A percentile compares a stretch with the other conserved stretches of the same genome.
Evolutionary conservation across 257 asterid species (phyloP).

Genomic region (Mentha longifolia): DNA sequence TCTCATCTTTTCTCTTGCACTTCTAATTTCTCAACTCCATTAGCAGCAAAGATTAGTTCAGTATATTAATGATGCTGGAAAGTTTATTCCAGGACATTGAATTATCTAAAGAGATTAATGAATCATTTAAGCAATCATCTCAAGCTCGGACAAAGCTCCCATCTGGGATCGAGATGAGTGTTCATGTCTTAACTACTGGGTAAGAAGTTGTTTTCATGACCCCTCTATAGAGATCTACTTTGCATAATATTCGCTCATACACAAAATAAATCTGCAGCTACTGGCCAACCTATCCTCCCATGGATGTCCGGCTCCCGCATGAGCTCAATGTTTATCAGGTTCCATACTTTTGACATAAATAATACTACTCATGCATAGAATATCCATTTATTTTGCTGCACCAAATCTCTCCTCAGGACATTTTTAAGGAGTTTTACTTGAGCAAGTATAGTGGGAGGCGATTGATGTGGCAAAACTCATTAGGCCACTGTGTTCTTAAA

Average conservation of each 20-base stretch:
- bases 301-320: constrained; percentile 95
- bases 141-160: constrained; percentile 99
- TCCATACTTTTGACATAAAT: constrained; percentile 25
- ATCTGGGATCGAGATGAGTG: constrained; percentile 99
- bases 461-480: constrained; percentile 97
- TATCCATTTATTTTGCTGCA: constrained; percentile 3
- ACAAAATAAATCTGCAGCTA: constrained; percentile 54
- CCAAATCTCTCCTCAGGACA: constrained; percentile 62
- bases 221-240: neutral
- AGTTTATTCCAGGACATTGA: constrained; percentile 75
- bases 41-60: neutral
- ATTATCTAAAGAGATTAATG: constrained; percentile 93
- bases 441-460: constrained; percentile 98
- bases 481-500: constrained; percentile 95
- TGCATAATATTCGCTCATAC: constrained; percentile 7
- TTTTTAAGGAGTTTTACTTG: constrained; percentile 90
- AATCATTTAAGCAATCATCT: constrained; percentile 97
- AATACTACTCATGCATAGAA: constrained; percentile 22
- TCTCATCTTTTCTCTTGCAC: neutral
- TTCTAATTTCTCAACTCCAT: neutral
- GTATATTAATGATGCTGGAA: constrained; percentile 23
- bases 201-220: constrained; percentile 31
- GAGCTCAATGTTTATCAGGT: constrained; percentile 98
- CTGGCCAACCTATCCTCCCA: constrained; percentile 99
- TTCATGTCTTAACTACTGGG: constrained; percentile 98